phyloP scores from a whole-genome alignment of 2,329 filamentous ascomycete species.

The Colletotrichum magnum region DNA sequence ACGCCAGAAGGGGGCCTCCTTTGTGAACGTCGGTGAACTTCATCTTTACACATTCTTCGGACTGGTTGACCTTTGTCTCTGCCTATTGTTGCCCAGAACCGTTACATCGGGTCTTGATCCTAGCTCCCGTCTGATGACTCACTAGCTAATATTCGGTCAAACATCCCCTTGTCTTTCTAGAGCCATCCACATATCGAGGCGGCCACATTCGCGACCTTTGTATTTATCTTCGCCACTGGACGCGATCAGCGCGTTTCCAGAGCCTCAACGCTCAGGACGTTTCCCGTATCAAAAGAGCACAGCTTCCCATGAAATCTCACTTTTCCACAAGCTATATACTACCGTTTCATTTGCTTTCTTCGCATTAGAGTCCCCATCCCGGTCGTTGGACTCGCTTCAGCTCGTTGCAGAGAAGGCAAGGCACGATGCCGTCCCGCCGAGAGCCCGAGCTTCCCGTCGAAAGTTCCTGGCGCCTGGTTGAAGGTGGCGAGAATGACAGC shows the following conservation, averaged over 20 bases:
- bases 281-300: background rate
- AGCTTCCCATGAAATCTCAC: constrained; percentile 1
- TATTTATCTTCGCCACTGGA: constrained; percentile 30
- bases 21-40: constrained; percentile 27
- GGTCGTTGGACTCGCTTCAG: too few relatives aligned
- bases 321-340: background rate
- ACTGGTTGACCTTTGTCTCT: constrained; percentile 29
- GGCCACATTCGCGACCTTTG: constrained; percentile 14
- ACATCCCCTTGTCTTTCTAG: background rate
- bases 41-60: constrained; percentile 11
- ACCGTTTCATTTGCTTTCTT: too few relatives aligned
- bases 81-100: constrained; percentile 28
- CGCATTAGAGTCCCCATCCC: too few relatives aligned
- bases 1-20: constrained; percentile 31
- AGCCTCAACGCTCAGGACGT: constrained; percentile 8
- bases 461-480: constrained; percentile 73
- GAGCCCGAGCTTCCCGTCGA: constrained; percentile 59
- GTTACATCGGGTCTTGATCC: constrained; percentile 20
- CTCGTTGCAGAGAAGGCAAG: background rate
- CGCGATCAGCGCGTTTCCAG: constrained; percentile 26
- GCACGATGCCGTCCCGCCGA: constrained; percentile 37
- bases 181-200: constrained; percentile 3
- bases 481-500: constrained; percentile 71
- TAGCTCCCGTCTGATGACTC: constrained; percentile 34
- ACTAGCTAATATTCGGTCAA: constrained; percentile 10